Conservation (phyloP, 192 early-diverging fungal species). For the Mortierella claussenii region DNA sequence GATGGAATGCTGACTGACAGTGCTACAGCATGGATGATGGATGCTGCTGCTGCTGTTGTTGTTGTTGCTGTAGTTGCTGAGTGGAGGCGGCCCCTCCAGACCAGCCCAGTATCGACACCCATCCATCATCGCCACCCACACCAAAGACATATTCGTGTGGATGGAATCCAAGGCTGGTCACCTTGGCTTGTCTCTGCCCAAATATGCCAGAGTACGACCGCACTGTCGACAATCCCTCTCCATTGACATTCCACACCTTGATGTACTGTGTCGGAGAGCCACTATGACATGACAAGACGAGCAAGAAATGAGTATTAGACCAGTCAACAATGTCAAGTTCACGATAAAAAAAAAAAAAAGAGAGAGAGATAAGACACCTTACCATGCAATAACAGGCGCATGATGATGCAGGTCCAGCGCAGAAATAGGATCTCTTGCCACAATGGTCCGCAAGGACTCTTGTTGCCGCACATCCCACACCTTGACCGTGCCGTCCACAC, state of each 20-base stretch:
- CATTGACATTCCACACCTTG: slow-evolving; percentile 69
- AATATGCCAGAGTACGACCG: slow-evolving; percentile 67
- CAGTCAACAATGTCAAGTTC: background rate
- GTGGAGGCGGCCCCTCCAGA: slow-evolving; percentile 17
- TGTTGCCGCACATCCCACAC: slow-evolving; percentile 69
- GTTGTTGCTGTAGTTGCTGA: slow-evolving; percentile 1
- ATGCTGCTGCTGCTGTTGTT: slow-evolving; percentile 2
- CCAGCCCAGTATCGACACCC: slow-evolving; percentile 46
- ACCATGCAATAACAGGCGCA: slow-evolving; percentile 69
- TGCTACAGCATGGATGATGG: too few species aligned
- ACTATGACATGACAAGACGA: slow-evolving; percentile 14
- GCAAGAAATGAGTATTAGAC: background rate
- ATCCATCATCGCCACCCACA: slow-evolving; percentile 59
- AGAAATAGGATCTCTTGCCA: slow-evolving; percentile 45
- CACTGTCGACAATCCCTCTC: slow-evolving; percentile 56
- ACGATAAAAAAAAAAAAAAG: slow-evolving; percentile 2
- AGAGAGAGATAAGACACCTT: slow-evolving; percentile 9
- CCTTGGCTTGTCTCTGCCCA: slow-evolving; percentile 59
- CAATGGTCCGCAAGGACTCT: slow-evolving; percentile 56
- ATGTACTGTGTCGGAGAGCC: slow-evolving; percentile 57
- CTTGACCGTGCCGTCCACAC: slow-evolving; percentile 65
- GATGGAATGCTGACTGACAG: too few species aligned
- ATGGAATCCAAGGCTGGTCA: slow-evolving; percentile 73
- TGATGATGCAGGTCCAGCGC: slow-evolving; percentile 71
- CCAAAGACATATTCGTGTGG: slow-evolving; percentile 71